phyloP scores from a whole-genome alignment of 768 basidiomycete species.

The Vishniacozyma victoriae region DNA sequence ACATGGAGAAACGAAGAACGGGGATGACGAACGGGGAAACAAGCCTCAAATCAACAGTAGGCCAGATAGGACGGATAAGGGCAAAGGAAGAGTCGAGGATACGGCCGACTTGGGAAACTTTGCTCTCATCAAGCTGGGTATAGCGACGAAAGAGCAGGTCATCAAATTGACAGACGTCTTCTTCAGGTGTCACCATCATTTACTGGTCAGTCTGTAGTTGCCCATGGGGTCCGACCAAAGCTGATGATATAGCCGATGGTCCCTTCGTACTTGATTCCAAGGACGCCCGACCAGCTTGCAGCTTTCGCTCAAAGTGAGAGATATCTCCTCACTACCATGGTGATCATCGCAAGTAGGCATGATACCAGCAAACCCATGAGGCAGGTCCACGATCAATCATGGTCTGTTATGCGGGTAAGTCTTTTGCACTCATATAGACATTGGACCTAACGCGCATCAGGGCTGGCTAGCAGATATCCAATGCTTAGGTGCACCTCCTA shows the following conservation, averaged over 20 bases:
- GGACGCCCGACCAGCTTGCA: slow-evolving; percentile 23
- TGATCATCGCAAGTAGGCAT: slow-evolving; percentile 42
- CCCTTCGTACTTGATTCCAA: slow-evolving; percentile 25
- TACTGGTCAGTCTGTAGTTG: slow-evolving; percentile 29
- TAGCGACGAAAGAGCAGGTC: slow-evolving; percentile 24
- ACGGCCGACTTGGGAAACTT: slow-evolving; percentile 13
- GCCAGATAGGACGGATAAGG: background rate
- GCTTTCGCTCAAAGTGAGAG: slow-evolving; percentile 33
- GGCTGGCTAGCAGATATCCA: slow-evolving; percentile 41
- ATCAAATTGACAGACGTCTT: slow-evolving; percentile 25
- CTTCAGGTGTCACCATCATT: slow-evolving; percentile 39
- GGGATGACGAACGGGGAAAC: background rate
- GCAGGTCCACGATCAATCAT: slow-evolving; percentile 34
- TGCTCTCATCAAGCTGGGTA: slow-evolving; percentile 31
- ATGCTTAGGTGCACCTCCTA: slow-evolving; percentile 37
- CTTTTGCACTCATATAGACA: background rate
- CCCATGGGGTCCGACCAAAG: background rate
- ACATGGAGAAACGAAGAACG: slow-evolving; percentile 7
- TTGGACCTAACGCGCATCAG: too few relatives aligned
- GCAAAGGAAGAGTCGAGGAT: background rate
- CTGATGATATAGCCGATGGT: slow-evolving; percentile 29
- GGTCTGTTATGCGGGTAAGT: slow-evolving; percentile 37
- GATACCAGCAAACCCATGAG: slow-evolving; percentile 19
- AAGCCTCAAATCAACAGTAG: background rate
- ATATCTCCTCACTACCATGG: slow-evolving; percentile 34